Percentiles rank a stretch among this genome's conserved stretches.
phyloP scores from a whole-genome alignment of 208 protist species.

The Trypanosoma platydactyli region DNA sequence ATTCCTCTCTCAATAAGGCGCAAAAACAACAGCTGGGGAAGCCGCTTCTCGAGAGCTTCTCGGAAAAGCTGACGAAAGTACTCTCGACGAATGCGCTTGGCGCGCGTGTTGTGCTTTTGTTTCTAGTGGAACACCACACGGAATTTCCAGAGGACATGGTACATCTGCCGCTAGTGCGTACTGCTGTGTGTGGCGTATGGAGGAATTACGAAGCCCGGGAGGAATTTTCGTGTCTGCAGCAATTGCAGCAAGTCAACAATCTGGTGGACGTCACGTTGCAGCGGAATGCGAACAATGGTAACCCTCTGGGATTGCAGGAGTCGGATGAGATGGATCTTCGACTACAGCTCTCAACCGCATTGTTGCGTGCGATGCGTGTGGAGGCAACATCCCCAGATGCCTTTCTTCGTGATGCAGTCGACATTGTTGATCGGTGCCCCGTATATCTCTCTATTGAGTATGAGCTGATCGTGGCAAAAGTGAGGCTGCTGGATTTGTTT shows the following conservation, averaged over 20 bases:
- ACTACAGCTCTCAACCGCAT: conserved; percentile 34
- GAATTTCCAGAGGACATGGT: conserved; percentile 22
- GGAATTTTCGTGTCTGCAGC: conserved; percentile 7
- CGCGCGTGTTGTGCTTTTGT: conserved; percentile 15
- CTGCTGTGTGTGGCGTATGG: conserved; percentile 16
- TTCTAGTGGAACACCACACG: conserved; percentile 18
- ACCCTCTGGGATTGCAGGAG: conserved; percentile 45
- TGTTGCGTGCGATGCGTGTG: conserved; percentile 67
- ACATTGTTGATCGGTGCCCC: conserved; percentile 66
- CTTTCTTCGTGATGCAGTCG: conserved; percentile 65
- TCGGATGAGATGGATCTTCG: conserved; percentile 32
- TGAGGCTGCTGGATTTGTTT: conserved; percentile 63
- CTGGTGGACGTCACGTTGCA: conserved; percentile 69
- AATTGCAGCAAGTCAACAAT: conserved; percentile 40
- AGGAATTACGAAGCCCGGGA: conserved; percentile 8
- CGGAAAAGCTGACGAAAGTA: conserved; percentile 10
- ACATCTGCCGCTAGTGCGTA: conserved; percentile 24
- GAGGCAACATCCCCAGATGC: conserved; percentile 49
- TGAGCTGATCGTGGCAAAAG: conserved; percentile 74
- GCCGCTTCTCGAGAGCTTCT: conserved; percentile 11
- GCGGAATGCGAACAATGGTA: conserved; percentile 64
- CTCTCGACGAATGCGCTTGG: conserved; percentile 30
- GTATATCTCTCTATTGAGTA: conserved; percentile 65
- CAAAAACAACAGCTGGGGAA: neutral
- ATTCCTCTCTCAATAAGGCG: conserved; percentile 13